A percentile compares a stretch with the other conserved stretches of the same genome.
phyloP scores from a whole-genome alignment of 495 filamentous ascomycete species.

The Neurospora discreta region DNA sequence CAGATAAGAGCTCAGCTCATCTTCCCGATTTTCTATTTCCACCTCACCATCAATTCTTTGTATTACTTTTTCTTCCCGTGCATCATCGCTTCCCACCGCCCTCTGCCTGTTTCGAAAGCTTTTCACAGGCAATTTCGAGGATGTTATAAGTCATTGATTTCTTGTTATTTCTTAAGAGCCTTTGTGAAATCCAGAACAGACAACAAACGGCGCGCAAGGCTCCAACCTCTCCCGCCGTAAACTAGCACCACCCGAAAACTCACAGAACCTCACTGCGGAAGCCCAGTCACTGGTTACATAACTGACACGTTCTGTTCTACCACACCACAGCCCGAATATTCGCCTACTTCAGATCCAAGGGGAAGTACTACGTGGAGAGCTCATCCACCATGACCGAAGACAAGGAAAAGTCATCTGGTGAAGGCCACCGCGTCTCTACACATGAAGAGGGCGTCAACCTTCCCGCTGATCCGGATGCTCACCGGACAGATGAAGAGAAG shows the following conservation, averaged over 20 bases:
- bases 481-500: conserved; percentile 54
- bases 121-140: neutral
- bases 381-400: conserved; percentile 14
- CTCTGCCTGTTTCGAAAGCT: neutral
- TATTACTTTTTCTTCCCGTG: neutral
- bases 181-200: neutral
- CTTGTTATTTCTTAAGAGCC: neutral
- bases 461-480: conserved; percentile 51
- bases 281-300: neutral
- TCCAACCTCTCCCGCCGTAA: neutral
- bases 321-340: conserved; percentile 2
- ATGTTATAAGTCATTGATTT: neutral
- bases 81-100: neutral
- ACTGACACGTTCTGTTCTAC: conserved; percentile 1
- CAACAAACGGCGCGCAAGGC: neutral
- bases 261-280: neutral
- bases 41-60: neutral
- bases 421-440: conserved; percentile 17
- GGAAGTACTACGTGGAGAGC: conserved; percentile 9
- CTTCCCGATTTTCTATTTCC: neutral
- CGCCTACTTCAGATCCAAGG: conserved; percentile 2
- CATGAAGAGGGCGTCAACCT: conserved; percentile 16
- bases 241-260: neutral
- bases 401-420: conserved; percentile 20
- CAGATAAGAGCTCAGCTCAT: neutral